Conservation (phyloP, 208 protist genomes). For the Acanthamoeba polyphaga region DNA sequence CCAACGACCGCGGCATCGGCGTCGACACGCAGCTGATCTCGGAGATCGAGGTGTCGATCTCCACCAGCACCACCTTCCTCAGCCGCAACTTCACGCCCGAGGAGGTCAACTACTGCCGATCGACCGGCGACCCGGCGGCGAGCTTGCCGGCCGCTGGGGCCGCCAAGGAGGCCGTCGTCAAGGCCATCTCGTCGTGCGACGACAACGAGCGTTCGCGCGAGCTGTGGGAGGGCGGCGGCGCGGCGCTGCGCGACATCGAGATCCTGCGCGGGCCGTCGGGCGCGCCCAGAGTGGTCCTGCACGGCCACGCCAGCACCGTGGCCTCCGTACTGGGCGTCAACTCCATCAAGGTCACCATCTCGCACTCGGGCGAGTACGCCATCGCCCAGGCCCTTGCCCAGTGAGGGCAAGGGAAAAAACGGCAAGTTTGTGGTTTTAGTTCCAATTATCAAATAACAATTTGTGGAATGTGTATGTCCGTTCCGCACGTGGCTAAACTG, state of each 20-base stretch:
- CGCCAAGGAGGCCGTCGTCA: slow-evolving; percentile 90
- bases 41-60: slow-evolving; percentile 76
- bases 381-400: slow-evolving; percentile 63
- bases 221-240: slow-evolving; percentile 82
- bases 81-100: slow-evolving; percentile 88
- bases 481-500: too few relatives aligned
- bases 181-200: slow-evolving; percentile 83
- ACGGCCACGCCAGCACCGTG: slow-evolving; percentile 77
- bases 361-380: slow-evolving; percentile 78
- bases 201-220: slow-evolving; percentile 1
- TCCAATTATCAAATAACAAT: too few relatives aligned
- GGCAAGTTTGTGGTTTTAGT: too few relatives aligned
- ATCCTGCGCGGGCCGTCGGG: slow-evolving; percentile 78
- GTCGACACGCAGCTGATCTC: slow-evolving; percentile 78
- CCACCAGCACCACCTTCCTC: slow-evolving; percentile 81
- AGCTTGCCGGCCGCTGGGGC: slow-evolving; percentile 86
- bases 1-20: slow-evolving; percentile 77
- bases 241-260: slow-evolving; percentile 84
- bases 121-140: slow-evolving; percentile 54
- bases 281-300: slow-evolving; percentile 78
- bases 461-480: too few relatives aligned
- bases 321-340: slow-evolving; percentile 4
- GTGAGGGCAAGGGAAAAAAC: background rate
- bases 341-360: slow-evolving; percentile 80
- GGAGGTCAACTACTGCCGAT: slow-evolving; percentile 83